These are phyloP conservation scores for Neurospora africana DNA, from an alignment of 495 filamentous ascomycete genomes.

Conservation along the genomic window DNA sequence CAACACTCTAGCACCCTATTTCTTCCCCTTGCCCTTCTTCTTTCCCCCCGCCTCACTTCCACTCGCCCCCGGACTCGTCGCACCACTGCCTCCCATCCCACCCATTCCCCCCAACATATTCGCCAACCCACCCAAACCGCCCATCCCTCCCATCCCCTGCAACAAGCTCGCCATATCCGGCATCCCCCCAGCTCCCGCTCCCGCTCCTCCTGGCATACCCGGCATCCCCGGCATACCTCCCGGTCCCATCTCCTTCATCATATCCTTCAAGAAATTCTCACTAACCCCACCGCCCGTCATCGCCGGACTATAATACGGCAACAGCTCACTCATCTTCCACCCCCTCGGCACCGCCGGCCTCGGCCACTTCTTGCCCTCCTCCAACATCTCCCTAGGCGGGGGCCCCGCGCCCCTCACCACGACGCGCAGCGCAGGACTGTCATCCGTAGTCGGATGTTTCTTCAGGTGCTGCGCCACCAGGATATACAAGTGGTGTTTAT, in stretches of 20 bases:
- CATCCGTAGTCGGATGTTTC: slow-evolving; percentile 60
- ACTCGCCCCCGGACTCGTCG: slow-evolving; percentile 10
- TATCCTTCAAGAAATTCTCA: slow-evolving; percentile 93
- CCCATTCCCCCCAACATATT: slow-evolving; percentile 1
- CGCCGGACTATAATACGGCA: slow-evolving; percentile 80
- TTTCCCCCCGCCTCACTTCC: slow-evolving; percentile 26
- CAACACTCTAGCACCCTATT: slow-evolving; percentile 8
- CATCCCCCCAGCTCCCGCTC: background rate
- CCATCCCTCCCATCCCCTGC: slow-evolving; percentile 22
- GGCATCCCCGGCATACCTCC: slow-evolving; percentile 21
- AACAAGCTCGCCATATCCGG: slow-evolving; percentile 36
- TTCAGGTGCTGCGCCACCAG: slow-evolving; percentile 64
- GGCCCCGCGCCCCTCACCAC: slow-evolving; percentile 49
- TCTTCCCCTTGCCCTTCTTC: slow-evolving; percentile 42
- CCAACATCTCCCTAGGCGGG: slow-evolving; percentile 25
- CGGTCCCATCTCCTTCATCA: slow-evolving; percentile 84
- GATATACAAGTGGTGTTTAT: slow-evolving; percentile 82
- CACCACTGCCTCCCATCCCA: slow-evolving; percentile 13
- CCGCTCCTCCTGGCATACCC: background rate
- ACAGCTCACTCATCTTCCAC: slow-evolving; percentile 77
- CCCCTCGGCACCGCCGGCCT: slow-evolving; percentile 72
- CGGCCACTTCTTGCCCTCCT: slow-evolving; percentile 52
- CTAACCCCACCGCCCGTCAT: slow-evolving; percentile 89
- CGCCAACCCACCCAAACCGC: slow-evolving; percentile 2
- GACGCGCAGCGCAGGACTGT: slow-evolving; percentile 55